A percentile compares a stretch with the other conserved stretches of the same genome.
phyloP scores from a whole-genome alignment of 768 basidiomycete species.

The Hypholoma sublateritium region DNA sequence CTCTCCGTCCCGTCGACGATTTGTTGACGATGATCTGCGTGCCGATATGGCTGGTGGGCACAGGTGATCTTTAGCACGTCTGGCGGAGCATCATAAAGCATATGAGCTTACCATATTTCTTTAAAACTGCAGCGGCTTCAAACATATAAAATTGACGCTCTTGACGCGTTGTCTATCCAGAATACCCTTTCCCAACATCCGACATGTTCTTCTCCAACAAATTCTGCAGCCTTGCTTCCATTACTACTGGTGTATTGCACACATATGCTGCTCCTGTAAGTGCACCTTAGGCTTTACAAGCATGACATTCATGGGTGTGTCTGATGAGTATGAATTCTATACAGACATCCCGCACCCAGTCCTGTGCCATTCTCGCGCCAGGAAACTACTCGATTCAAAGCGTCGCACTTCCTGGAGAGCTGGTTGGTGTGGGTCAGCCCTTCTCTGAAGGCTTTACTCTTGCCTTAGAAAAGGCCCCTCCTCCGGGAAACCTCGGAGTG shows the following conservation, averaged over 20 bases:
- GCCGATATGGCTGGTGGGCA: no score
- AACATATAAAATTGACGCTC: no score
- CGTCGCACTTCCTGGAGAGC: constrained; percentile 5
- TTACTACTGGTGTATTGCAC: background rate
- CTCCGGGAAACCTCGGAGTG: constrained; percentile 8
- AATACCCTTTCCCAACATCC: background rate
- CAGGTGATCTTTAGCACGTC: no score
- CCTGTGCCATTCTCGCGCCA: constrained; percentile 3
- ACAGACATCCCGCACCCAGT: background rate
- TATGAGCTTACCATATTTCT: no score
- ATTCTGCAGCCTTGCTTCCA: background rate
- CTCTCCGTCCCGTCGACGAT: no score
- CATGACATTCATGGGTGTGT: background rate
- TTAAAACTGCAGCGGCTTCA: no score
- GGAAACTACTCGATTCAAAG: constrained; percentile 12
- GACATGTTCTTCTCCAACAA: constrained; percentile 8
- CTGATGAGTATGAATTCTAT: background rate
- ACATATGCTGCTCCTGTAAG: background rate
- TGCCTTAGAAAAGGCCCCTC: constrained; percentile 3
- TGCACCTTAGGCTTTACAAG: background rate
- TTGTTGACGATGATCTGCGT: no score
- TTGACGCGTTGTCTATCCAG: no score
- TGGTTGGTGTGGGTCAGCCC: constrained; percentile 5
- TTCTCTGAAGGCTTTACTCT: background rate
- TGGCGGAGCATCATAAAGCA: no score